These are phyloP conservation scores for Tricholoma bakamatsutake DNA, from an alignment of 768 basidiomycete genomes.

Conservation along the genomic window DNA sequence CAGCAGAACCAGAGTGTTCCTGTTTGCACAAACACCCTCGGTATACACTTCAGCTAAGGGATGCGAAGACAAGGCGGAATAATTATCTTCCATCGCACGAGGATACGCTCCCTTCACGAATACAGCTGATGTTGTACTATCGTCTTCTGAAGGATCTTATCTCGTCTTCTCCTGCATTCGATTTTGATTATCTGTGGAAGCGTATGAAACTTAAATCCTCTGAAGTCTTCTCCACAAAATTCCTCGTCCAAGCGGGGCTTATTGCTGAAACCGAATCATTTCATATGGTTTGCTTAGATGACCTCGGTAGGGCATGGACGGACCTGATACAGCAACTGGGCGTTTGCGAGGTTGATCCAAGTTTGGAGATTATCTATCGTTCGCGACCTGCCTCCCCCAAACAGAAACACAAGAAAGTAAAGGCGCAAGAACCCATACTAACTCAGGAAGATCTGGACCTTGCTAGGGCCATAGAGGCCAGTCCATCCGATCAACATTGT, in stretches of 20 bases:
- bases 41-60: conserved; percentile 40
- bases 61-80: conserved; percentile 64
- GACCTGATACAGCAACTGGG: conserved; percentile 22
- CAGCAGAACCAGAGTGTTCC: neutral
- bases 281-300: conserved; percentile 30
- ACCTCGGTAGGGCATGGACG: conserved; percentile 28
- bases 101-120: conserved; percentile 51
- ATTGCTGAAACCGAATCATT: conserved; percentile 15
- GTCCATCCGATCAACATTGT: conserved; percentile 24
- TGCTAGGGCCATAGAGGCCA: conserved; percentile 41
- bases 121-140: conserved; percentile 78
- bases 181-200: conserved; percentile 51
- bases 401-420: conserved; percentile 12
- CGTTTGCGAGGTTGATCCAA: conserved; percentile 30
- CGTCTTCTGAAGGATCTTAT: conserved; percentile 54
- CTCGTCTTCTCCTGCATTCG: conserved; percentile 35
- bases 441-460: conserved; percentile 36
- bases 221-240: conserved; percentile 42
- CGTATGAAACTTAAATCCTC: conserved; percentile 37
- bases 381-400: conserved; percentile 22
- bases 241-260: conserved; percentile 39
- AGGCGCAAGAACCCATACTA: neutral
- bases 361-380: conserved; percentile 49
- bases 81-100: conserved; percentile 46
- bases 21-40: conserved; percentile 3